phyloP scores from a whole-genome alignment of 352 stramenopile genomes.

The Pythium brassicae region DNA sequence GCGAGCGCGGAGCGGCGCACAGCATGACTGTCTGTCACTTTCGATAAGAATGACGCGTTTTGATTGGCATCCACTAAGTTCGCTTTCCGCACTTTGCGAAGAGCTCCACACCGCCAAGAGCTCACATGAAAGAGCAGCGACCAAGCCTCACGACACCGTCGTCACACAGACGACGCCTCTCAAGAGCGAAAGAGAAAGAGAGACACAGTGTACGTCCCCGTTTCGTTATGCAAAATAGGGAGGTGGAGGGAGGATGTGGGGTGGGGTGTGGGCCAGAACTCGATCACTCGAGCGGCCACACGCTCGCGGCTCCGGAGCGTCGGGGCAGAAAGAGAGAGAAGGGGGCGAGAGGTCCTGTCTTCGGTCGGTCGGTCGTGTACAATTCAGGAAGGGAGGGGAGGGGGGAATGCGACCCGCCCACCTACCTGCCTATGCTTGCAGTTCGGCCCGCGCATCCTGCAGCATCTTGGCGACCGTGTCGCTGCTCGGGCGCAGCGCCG shows the following conservation, averaged over 20 bases:
- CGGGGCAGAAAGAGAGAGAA: no score
- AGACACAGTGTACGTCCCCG: conserved; percentile 3
- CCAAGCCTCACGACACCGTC: neutral
- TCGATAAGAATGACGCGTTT: no score
- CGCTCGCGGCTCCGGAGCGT: no score
- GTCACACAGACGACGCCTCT: no score
- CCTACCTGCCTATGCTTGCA: conserved; percentile 23
- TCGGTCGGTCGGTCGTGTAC: conserved; percentile 7
- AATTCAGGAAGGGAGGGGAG: conserved; percentile 3
- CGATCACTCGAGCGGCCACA: neutral
- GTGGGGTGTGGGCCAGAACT: neutral
- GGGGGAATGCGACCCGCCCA: neutral
- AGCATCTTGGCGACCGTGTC: conserved; percentile 76
- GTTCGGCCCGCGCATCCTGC: conserved; percentile 55
- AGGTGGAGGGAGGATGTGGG: neutral
- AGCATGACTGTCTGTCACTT: neutral
- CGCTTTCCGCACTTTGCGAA: neutral
- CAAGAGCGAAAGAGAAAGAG: neutral
- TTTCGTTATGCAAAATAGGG: conserved; percentile 8
- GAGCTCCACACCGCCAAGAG: neutral
- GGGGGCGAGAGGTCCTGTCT: neutral
- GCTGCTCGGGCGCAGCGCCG: conserved; percentile 68
- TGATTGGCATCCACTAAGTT: neutral
- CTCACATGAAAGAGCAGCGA: neutral
- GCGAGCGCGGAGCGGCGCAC: neutral